Base-by-base conservation (phyloP, 257 asterid species). In the Fraxinus pennsylvanica region DNA sequence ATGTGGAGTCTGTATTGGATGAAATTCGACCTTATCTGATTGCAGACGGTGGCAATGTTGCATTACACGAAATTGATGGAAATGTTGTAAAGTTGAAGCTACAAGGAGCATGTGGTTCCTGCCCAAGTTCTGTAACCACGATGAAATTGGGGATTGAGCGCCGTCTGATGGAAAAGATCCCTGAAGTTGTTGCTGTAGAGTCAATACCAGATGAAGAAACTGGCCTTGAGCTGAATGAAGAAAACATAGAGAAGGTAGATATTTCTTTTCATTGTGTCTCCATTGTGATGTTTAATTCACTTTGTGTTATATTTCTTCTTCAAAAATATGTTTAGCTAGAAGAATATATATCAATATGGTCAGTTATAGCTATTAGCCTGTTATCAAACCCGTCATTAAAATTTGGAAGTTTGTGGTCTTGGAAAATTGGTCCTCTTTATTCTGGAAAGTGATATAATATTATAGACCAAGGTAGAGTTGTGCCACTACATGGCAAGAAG, bases 31-130 rank as follows among this genome's bases (percentile, higher is more conserved):
- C 99, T 6, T 96, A 96, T 83, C 91, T 93, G 70, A 93, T 96
- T 73, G 84, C 98, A 50, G 99, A 96, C 81, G 99, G 99, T 80
- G 99, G 99, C 57, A 96, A 96, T 77, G 99, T 96, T 75, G 97
- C 91, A 17, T 81, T 96, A 80, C 97, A 96, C 57, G 96, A 96
- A 82, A 96, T 96, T 74, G 99, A 93, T 79, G 98, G 99, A 75
- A 91, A 92, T 85, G 88, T 93, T 10, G 97, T 96, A 32, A 93
- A 85, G 85, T 77, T 96, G 84, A 96, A 92, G 83, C 80, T 96
- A 73, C 97, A 93, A 84, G 99, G 99, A 80, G 99, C 99, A 0
- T 96, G 99, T 84, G 99, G 99, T 70, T 96, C 99, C 38, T 93
- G 99, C 76, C 99, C 99, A 13, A 96, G 99, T 81, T 74, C 99